A percentile compares a stretch with the other conserved stretches of the same genome.
Conservation (phyloP, 768 basidiomycete species). For the Tulasnella calospora region DNA sequence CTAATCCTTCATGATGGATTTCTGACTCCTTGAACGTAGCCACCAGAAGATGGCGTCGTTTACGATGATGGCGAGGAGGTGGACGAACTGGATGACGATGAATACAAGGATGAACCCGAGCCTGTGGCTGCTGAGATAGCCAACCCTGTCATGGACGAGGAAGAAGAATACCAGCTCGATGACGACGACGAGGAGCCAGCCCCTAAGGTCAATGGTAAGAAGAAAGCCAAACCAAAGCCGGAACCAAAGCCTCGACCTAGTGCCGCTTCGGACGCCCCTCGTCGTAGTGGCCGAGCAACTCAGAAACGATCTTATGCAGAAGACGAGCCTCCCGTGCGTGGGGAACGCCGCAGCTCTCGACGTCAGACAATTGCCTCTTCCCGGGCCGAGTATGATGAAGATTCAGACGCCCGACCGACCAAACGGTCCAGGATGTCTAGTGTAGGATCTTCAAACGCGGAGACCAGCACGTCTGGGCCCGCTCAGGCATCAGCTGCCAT, state of each 20-base stretch:
- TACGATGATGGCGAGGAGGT: slow-evolving; percentile 63
- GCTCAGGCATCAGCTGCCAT: slow-evolving; percentile 33
- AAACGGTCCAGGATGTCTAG: slow-evolving; percentile 38
- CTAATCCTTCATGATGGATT: neutral
- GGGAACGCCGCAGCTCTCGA: slow-evolving; percentile 9
- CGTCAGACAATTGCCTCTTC: slow-evolving; percentile 14
- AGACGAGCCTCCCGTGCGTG: neutral
- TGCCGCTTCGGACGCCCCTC: neutral
- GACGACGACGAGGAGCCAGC: slow-evolving; percentile 41
- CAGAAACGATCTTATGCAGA: slow-evolving; percentile 13
- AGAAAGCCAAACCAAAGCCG: slow-evolving; percentile 57
- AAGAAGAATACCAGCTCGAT: slow-evolving; percentile 34
- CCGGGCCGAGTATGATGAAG: slow-evolving; percentile 23
- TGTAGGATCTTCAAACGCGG: slow-evolving; percentile 33
- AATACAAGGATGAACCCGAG: slow-evolving; percentile 41
- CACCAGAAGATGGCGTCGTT: slow-evolving; percentile 59
- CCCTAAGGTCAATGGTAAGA: slow-evolving; percentile 49
- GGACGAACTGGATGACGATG: slow-evolving; percentile 57
- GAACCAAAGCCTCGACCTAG: slow-evolving; percentile 41
- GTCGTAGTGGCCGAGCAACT: slow-evolving; percentile 13
- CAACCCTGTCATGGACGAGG: slow-evolving; percentile 32
- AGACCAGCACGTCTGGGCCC: slow-evolving; percentile 33
- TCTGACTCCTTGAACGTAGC: slow-evolving; percentile 30
- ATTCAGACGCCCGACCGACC: slow-evolving; percentile 28
- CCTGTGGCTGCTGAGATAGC: slow-evolving; percentile 11